Evolutionary conservation across 345 rosid species (phyloP), one percentile per base, ranked within the genome.

Genomic region (Syzygium aromaticum): DNA sequence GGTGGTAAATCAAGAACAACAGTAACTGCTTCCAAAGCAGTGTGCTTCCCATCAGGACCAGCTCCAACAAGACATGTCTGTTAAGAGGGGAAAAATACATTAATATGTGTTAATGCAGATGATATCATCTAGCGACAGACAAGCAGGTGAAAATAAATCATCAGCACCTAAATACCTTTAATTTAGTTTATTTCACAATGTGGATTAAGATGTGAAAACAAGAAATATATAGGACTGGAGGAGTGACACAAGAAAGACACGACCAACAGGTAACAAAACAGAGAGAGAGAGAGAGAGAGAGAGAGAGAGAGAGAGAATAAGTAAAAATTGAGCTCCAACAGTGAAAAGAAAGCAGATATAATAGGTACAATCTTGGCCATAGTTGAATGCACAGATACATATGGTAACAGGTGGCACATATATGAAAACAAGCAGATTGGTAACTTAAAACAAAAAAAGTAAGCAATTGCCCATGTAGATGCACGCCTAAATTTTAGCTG

Each of bases 41-140:
- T 96, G 93, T 96, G 99, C 89, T 98, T 98, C 87, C 99, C 98
- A 87, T 94, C 97, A 90, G 98, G 98, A 89, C 99, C 99, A 91
- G 99, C 99, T 84, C 99, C 99, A 90, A 98, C 96, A 91, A 98
- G 99, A 92, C 99, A 98, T 56, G 99, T 98, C 99, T 97, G 57
- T 54, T 88, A 88, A 33, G 84, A 86, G 86, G 77, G 84, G 13
- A 86, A 84, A 83, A 61, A 85, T 57, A 52, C 23, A 33, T 52
- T 27, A 77, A 13, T 84, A 77, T 25, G 54, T 57, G 51, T 59
- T 40, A 85, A 51, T 61, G 53, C 21, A 86, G 40, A 84, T 2
- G 30, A 84, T 30, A 40, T 33, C 56, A 33, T 11, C 49, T 19
- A 73, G 82, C 8, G 4, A 73, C 49, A 5, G 25, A 10, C 82